Evolutionary conservation across 306 rosid genomes (phyloP).

Genomic region (Amphicarpaea edgeworthii): DNA sequence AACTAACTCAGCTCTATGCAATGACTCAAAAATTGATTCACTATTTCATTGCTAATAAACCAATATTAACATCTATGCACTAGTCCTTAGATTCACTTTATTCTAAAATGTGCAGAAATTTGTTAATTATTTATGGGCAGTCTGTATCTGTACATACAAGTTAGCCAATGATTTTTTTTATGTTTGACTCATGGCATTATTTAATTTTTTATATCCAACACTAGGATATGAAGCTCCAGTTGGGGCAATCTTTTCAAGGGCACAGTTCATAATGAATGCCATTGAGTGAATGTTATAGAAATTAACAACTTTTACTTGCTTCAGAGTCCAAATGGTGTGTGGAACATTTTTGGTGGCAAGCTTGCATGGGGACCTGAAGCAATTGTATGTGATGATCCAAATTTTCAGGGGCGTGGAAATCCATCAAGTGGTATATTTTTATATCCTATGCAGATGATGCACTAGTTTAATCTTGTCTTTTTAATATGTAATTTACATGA

Average conservation of each 20-base stretch:
- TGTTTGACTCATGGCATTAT: conserved; percentile 16
- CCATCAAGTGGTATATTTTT: conserved; percentile 70
- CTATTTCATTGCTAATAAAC: conserved; percentile 15
- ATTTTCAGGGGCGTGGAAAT: conserved; percentile 81
- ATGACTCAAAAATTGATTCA: conserved; percentile 9
- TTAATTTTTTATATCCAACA: conserved; percentile 21
- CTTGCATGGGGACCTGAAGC: conserved; percentile 88
- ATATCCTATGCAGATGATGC: background rate
- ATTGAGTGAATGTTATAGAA: background rate
- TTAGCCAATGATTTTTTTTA: background rate
- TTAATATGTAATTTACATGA: conserved; percentile 2
- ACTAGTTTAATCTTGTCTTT: conserved; percentile 15
- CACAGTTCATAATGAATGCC: conserved; percentile 9
- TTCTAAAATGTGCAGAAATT: background rate
- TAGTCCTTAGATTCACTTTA: conserved; percentile 6
- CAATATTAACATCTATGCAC: conserved; percentile 5
- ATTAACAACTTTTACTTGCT: conserved; percentile 47
- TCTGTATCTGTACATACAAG: too few species aligned
- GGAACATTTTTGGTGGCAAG: conserved; percentile 87
- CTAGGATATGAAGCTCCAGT: conserved; percentile 25
- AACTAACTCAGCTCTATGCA: background rate
- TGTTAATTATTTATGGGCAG: background rate
- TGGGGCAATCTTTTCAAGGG: conserved; percentile 31
- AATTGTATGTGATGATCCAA: conserved; percentile 82
- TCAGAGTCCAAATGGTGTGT: conserved; percentile 83